These are phyloP conservation scores for Starmera caribaea DNA, from an alignment of 805 yeast genomes.

Conservation along the genomic window DNA sequence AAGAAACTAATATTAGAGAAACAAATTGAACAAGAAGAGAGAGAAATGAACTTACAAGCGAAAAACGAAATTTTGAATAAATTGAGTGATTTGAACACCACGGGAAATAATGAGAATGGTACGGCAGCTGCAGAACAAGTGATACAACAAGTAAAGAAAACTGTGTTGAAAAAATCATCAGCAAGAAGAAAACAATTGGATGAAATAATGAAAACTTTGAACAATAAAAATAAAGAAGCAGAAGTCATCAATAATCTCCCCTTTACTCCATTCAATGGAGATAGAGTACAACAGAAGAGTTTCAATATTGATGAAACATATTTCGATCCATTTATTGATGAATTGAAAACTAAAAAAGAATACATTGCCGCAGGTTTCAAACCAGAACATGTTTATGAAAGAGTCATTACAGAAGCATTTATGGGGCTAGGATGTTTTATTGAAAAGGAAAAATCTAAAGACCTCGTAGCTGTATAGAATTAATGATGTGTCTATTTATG, in stretches of 20 bases:
- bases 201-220: conserved; percentile 27
- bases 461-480: conserved; percentile 42
- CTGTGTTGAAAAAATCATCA: conserved; percentile 52
- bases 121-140: conserved; percentile 35
- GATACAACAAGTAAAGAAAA: conserved; percentile 40
- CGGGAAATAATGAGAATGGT: conserved; percentile 18
- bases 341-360: conserved; percentile 45
- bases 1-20: conserved; percentile 43
- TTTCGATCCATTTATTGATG: conserved; percentile 55
- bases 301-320: conserved; percentile 42
- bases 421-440: conserved; percentile 81
- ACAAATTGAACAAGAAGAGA: conserved; percentile 54
- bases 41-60: conserved; percentile 42
- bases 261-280: conserved; percentile 93
- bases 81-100: conserved; percentile 22
- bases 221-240: conserved; percentile 24
- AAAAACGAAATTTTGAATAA: conserved; percentile 47
- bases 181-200: conserved; percentile 46
- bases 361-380: conserved; percentile 83
- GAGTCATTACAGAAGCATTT: conserved; percentile 82
- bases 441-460: conserved; percentile 40
- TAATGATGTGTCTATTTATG: conserved; percentile 19
- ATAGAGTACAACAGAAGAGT: conserved; percentile 46
- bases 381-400: conserved; percentile 55
- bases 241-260: conserved; percentile 39